Evolutionary conservation across 2,329 filamentous ascomycete species (phyloP).

Genomic region (Fusarium sp.): DNA sequence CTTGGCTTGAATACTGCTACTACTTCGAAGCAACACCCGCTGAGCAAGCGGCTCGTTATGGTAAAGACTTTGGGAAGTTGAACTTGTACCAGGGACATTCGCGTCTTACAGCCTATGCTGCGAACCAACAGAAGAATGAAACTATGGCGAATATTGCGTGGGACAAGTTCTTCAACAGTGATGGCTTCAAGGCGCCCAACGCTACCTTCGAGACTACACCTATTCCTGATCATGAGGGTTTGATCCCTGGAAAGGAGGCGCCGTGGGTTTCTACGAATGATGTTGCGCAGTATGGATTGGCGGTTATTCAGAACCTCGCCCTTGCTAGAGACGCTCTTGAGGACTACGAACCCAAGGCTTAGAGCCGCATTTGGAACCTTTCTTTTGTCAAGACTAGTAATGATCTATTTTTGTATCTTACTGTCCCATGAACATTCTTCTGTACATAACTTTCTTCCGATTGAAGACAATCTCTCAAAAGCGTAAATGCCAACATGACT

Average conservation of each 20-base stretch:
- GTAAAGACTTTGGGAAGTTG: conserved; percentile 58
- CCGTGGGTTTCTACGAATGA: conserved; percentile 68
- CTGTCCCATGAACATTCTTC: not conserved
- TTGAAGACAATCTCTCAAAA: not conserved
- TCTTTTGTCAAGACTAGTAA: not conserved
- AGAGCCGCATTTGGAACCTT: not conserved
- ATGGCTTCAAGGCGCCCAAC: conserved; percentile 55
- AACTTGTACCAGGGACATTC: conserved; percentile 68
- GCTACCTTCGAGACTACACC: conserved; percentile 52
- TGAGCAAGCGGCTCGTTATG: conserved; percentile 66
- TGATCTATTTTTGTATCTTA: not conserved
- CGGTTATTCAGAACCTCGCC: conserved; percentile 66
- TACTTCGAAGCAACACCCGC: conserved; percentile 62
- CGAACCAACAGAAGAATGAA: conserved; percentile 55
- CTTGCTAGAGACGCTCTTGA: conserved; percentile 42
- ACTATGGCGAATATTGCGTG: conserved; percentile 64
- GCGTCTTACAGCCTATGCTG: conserved; percentile 66
- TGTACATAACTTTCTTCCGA: not conserved
- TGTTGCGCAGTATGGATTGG: conserved; percentile 66
- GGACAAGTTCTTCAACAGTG: conserved; percentile 62
- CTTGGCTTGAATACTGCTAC: conserved; percentile 70
- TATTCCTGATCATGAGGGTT: conserved; percentile 56
- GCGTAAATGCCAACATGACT: not conserved
- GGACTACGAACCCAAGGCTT: conserved; percentile 6
- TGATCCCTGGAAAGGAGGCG: conserved; percentile 64